These are phyloP conservation scores for Pichia pseudocactophila DNA, from an alignment of 805 yeast genomes.

Conservation along the genomic window DNA sequence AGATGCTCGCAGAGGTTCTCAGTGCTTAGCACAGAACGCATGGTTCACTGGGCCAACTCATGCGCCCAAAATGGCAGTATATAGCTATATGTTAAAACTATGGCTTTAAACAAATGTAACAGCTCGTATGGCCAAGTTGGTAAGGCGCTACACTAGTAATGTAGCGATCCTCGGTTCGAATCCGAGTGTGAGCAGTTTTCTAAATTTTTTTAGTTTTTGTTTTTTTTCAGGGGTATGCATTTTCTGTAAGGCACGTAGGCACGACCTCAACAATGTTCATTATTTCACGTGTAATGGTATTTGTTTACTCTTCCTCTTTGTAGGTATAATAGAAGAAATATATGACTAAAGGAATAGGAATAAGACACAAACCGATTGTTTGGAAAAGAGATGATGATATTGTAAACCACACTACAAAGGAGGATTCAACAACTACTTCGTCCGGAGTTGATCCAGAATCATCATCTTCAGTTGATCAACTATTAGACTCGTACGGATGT, in stretches of 20 bases:
- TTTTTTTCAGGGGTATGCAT: neutral
- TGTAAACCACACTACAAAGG: neutral
- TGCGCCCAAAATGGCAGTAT: too few species aligned
- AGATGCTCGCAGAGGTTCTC: too few species aligned
- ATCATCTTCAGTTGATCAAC: neutral
- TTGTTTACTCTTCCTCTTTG: too few species aligned
- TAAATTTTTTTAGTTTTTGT: constrained; percentile 1
- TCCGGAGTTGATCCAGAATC: neutral
- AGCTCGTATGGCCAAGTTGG: constrained; percentile 18
- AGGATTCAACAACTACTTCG: neutral
- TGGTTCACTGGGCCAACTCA: too few species aligned
- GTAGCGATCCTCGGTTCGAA: constrained; percentile 17
- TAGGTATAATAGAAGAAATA: too few species aligned
- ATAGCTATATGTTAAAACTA: too few species aligned
- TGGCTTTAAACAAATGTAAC: constrained; percentile 1
- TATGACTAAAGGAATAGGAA: too few species aligned
- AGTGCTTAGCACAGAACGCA: too few species aligned
- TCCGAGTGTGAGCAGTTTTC: constrained; percentile 14
- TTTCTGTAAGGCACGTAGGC: too few species aligned
- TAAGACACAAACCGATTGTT: too few species aligned
- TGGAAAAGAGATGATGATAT: neutral
- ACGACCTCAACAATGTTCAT: too few species aligned
- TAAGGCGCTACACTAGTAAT: constrained; percentile 17
- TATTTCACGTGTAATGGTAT: too few species aligned
- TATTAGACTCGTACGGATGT: constrained; percentile 15